Evolutionary conservation across 1,284 basidiomycete species (phyloP).

Genomic region (Microbotryum lychnidis-dioicae): DNA sequence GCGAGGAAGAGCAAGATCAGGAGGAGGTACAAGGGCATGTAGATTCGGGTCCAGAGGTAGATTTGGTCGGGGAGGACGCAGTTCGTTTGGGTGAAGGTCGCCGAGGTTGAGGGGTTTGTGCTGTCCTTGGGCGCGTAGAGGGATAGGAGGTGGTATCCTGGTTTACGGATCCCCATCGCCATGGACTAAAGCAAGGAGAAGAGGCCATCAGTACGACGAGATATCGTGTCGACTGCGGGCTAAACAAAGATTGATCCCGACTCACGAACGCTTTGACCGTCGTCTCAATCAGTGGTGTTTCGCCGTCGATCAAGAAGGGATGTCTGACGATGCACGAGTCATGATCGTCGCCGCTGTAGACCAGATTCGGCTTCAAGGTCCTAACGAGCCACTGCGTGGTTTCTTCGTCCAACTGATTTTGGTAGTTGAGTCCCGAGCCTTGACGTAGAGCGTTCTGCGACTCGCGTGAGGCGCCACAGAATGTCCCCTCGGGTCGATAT

Average conservation of each 20-base stretch:
- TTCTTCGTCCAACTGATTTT: slow-evolving; percentile 66
- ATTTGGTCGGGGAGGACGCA: slow-evolving; percentile 64
- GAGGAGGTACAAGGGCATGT: slow-evolving; percentile 46
- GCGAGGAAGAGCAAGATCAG: slow-evolving; percentile 34
- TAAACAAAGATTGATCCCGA: background rate
- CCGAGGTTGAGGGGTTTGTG: slow-evolving; percentile 32
- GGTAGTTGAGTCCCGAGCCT: slow-evolving; percentile 68
- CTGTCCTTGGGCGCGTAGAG: slow-evolving; percentile 45
- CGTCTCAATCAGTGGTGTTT: slow-evolving; percentile 14
- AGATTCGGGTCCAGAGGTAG: slow-evolving; percentile 53
- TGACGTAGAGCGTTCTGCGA: slow-evolving; percentile 55
- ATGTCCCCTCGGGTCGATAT: slow-evolving; percentile 57
- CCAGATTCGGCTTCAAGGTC: slow-evolving; percentile 53
- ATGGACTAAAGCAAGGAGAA: slow-evolving; percentile 47
- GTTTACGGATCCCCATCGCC: slow-evolving; percentile 61
- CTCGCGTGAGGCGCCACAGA: slow-evolving; percentile 69
- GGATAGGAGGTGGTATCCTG: slow-evolving; percentile 78
- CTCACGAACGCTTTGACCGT: slow-evolving; percentile 29
- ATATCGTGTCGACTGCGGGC: background rate
- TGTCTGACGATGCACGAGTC: slow-evolving; percentile 76
- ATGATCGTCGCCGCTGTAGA: slow-evolving; percentile 80
- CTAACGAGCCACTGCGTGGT: slow-evolving; percentile 62
- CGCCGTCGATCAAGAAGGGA: slow-evolving; percentile 27
- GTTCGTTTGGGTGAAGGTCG: slow-evolving; percentile 43
- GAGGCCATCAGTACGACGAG: slow-evolving; percentile 40